Percentiles rank a stretch among this genome's conserved stretches.
These are phyloP conservation scores for Elsinoe necatrix DNA, from an alignment of 2,329 filamentous ascomycete genomes.

Conservation along the genomic window DNA sequence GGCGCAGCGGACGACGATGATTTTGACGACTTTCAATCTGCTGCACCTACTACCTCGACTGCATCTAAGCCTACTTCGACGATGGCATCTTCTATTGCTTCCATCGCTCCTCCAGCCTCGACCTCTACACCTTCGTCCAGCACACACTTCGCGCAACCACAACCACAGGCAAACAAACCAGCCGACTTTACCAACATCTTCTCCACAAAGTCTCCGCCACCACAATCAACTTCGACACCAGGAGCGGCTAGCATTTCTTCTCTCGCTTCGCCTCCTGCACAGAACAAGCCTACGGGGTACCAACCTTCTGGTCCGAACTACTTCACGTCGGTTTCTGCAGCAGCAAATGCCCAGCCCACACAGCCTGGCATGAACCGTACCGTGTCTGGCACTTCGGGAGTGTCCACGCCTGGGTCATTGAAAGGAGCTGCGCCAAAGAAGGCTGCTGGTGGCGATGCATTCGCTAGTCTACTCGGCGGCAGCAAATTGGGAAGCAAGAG, in stretches of 20 bases:
- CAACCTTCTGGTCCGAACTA: conserved; percentile 84
- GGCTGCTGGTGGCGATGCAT: conserved; percentile 66
- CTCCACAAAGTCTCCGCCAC: conserved; percentile 68
- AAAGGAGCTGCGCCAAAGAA: conserved; percentile 34
- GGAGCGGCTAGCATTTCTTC: conserved; percentile 23
- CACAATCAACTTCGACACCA: conserved; percentile 41
- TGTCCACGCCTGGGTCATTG: conserved; percentile 29
- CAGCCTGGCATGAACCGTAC: conserved; percentile 28
- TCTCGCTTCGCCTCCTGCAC: conserved; percentile 32
- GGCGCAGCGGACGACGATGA: conserved; percentile 70
- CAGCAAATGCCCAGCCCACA: conserved; percentile 30
- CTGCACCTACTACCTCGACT: conserved; percentile 46
- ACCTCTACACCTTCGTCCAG: conserved; percentile 43
- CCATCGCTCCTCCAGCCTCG: conserved; percentile 40
- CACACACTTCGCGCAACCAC: conserved; percentile 70
- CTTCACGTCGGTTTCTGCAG: conserved; percentile 66
- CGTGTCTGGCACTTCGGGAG: conserved; percentile 24
- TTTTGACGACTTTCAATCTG: conserved; percentile 96
- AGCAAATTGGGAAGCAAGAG: conserved; percentile 49
- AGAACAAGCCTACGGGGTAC: conserved; percentile 49
- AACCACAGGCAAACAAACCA: conserved; percentile 76
- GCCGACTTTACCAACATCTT: conserved; percentile 75
- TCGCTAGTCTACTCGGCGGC: conserved; percentile 71
- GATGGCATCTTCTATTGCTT: conserved; percentile 29
- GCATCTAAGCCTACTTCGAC: conserved; percentile 37